Conservation (phyloP, 75 land plant species). For the Selaginella moellendorffii region DNA sequence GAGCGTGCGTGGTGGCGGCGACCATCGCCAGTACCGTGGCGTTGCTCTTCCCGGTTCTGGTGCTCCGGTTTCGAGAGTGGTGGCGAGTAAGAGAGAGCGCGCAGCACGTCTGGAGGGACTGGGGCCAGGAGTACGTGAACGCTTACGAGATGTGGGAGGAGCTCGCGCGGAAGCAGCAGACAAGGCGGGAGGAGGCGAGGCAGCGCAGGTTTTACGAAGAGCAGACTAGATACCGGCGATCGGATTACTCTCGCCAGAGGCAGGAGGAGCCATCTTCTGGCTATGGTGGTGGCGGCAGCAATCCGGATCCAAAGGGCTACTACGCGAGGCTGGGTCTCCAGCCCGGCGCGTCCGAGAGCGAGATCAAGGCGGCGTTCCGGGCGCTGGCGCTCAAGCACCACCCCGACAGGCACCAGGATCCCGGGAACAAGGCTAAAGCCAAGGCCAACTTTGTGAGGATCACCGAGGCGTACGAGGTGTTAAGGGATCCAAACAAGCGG, state of each 20-base stretch:
- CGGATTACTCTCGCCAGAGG: background rate
- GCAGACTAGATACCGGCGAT: background rate
- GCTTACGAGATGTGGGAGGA: constrained; percentile 3
- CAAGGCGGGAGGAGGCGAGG: background rate
- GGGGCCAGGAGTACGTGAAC: constrained; percentile 6
- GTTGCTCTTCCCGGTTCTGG: background rate
- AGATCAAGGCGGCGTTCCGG: constrained; percentile 3
- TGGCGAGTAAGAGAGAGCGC: background rate
- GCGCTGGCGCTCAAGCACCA: constrained; percentile 5
- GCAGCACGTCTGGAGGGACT: background rate
- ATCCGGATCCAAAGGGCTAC: constrained; percentile 2
- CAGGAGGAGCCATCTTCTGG: background rate
- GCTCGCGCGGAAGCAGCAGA: background rate
- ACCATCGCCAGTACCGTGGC: background rate
- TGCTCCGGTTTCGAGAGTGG: background rate
- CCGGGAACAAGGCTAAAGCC: background rate
- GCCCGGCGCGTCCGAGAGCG: background rate
- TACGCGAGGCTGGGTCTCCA: background rate
- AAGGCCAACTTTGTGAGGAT: constrained; percentile 1
- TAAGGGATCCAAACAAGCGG: background rate
- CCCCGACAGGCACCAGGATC: constrained; percentile 9
- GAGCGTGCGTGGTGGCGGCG: background rate
- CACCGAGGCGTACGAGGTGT: background rate
- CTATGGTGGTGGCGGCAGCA: too few species aligned
- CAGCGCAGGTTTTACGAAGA: background rate